phyloP scores from a whole-genome alignment of 768 basidiomycete genomes.

The Termitomyces titanicus region DNA sequence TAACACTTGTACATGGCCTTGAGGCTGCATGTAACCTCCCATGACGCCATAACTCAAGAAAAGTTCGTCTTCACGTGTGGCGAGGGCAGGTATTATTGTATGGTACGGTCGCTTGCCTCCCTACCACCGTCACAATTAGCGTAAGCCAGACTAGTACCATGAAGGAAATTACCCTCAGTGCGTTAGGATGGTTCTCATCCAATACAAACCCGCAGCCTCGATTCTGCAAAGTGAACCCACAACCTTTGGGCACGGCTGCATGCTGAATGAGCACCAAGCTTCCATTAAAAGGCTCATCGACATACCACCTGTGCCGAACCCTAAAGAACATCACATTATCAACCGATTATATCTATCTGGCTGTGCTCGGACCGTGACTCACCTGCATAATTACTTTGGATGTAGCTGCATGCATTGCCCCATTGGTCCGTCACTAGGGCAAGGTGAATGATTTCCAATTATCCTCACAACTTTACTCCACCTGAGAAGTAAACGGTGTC shows the following conservation, averaged over 20 bases:
- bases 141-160: not conserved
- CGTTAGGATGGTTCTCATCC: slow-evolving; percentile 80
- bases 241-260: slow-evolving; percentile 84
- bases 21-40: slow-evolving; percentile 95
- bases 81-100: slow-evolving; percentile 92
- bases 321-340: slow-evolving; percentile 26
- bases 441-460: not conserved
- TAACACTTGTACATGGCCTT: slow-evolving; percentile 94
- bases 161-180: slow-evolving; percentile 52
- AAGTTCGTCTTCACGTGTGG: slow-evolving; percentile 70
- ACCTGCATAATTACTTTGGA: slow-evolving; percentile 88
- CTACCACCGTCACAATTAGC: slow-evolving; percentile 26
- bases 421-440: slow-evolving; percentile 75
- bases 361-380: slow-evolving; percentile 12
- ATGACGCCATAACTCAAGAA: slow-evolving; percentile 90
- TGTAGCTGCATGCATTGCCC: slow-evolving; percentile 88
- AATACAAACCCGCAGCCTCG: slow-evolving; percentile 85
- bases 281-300: not conserved
- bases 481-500: slow-evolving; percentile 96
- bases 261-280: slow-evolving; percentile 1
- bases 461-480: slow-evolving; percentile 12
- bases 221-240: slow-evolving; percentile 96
- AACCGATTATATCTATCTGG: not conserved
- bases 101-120: slow-evolving; percentile 85
- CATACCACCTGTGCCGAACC: slow-evolving; percentile 86